A percentile compares a stretch with the other conserved stretches of the same genome.
These are phyloP conservation scores for Gaeumannomyces tritici DNA, from an alignment of 2,329 filamentous ascomycete species.

Conservation along the genomic window DNA sequence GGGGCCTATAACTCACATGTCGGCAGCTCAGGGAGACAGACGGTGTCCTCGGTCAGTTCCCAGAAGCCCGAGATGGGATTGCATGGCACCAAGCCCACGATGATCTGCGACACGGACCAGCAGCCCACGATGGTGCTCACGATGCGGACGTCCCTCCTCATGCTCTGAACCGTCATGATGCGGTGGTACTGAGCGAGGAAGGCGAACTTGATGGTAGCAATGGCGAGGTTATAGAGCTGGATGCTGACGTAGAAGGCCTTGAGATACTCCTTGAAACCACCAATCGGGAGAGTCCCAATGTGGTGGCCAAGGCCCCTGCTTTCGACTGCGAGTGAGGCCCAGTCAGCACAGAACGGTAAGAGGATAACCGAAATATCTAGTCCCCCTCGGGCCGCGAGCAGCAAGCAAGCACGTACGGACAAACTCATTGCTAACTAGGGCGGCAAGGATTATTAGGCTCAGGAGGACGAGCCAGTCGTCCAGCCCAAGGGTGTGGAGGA, in stretches of 20 bases:
- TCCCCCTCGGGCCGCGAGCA: too few species aligned
- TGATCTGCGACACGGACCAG: not conserved
- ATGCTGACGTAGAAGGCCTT: constrained; percentile 28
- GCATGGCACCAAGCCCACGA: constrained; percentile 23
- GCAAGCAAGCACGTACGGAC: not conserved
- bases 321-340: not conserved
- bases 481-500: constrained; percentile 18
- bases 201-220: constrained; percentile 24
- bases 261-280: constrained; percentile 6
- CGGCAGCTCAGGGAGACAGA: constrained; percentile 22
- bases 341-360: not conserved
- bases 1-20: constrained; percentile 13
- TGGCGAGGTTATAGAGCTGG: constrained; percentile 24
- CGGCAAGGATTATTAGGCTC: constrained; percentile 24
- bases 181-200: constrained; percentile 29
- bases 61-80: constrained; percentile 24
- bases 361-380: too few species aligned
- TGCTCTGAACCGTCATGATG: constrained; percentile 20
- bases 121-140: not conserved
- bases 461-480: constrained; percentile 22
- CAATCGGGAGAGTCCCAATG: constrained; percentile 8
- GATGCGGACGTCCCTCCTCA: constrained; percentile 3
- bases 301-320: constrained; percentile 9
- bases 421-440: not conserved
- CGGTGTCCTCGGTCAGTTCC: constrained; percentile 14